Evolutionary conservation across 192 early-diverging fungal species (phyloP).

Genomic region (Coemansia sp.): DNA sequence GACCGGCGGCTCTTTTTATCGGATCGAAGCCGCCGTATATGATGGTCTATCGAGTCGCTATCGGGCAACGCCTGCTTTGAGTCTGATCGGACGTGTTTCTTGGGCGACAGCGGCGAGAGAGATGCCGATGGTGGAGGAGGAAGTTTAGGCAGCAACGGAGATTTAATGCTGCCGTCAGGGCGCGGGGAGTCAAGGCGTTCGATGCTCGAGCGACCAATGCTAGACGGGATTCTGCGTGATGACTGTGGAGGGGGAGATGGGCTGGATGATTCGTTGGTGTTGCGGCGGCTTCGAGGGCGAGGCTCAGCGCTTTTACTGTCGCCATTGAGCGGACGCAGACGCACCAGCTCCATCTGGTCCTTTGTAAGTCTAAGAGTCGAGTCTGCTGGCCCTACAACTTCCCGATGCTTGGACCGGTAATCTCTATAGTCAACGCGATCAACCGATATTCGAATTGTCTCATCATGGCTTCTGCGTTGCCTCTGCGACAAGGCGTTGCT

Average conservation of each 20-base stretch:
- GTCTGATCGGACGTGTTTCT: slow-evolving; percentile 1
- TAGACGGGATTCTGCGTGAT: slow-evolving; percentile 11
- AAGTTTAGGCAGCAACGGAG: slow-evolving; percentile 41
- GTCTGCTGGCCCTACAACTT: slow-evolving; percentile 3
- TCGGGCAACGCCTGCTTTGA: slow-evolving; percentile 22
- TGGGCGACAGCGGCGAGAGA: slow-evolving; percentile 15
- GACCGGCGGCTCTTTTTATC: slow-evolving; percentile 41
- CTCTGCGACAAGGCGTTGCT: neutral
- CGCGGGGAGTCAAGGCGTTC: slow-evolving; percentile 9
- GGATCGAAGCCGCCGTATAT: slow-evolving; percentile 29
- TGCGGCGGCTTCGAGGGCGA: neutral
- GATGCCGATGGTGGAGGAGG: slow-evolving; percentile 21
- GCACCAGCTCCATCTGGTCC: slow-evolving; percentile 27
- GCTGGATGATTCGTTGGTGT: neutral
- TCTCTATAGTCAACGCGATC: neutral
- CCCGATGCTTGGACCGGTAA: neutral
- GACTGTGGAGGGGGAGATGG: slow-evolving; percentile 3
- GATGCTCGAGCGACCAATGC: slow-evolving; percentile 5
- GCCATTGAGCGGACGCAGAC: slow-evolving; percentile 10
- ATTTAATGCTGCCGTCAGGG: slow-evolving; percentile 11
- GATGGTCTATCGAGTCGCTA: slow-evolving; percentile 45
- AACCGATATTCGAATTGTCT: neutral
- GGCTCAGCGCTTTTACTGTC: neutral
- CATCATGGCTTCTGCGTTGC: slow-evolving; percentile 37
- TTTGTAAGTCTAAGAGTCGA: slow-evolving; percentile 23